Base-by-base conservation (phyloP, 345 rosid genomes). In the Rhizophora apiculata region DNA sequence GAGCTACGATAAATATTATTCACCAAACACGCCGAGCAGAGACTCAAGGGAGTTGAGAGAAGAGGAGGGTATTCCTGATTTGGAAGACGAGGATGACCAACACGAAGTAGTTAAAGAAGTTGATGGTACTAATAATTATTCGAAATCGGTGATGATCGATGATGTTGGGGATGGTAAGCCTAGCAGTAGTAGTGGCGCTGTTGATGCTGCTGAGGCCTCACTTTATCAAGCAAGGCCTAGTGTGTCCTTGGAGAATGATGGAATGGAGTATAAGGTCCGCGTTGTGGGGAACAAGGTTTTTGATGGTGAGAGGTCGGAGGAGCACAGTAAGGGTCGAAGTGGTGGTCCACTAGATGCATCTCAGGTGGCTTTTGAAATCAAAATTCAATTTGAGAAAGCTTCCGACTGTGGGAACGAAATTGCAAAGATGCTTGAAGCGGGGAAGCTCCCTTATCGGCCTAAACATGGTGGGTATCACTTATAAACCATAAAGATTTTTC, bases 51-150 rank as follows among this genome's bases (percentile, higher is more conserved):
- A 92, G 56, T 62, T 89, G 56, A 84, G 99, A 64, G 96, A 96
- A 46, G 95, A 84, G 75, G 99, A 96, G 68, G 98, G 97, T 57
- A 92, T 96, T 6, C 99, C 99, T 65, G 99, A 96, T 66, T 81
- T 96, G 79, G 99, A 96, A 79, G 93, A 92, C 9, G 98, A 87
- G 62, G 86, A 86, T 67, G 79, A 64, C 13, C 86, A 77, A 9
- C 82, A 80, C 46, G 96, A 90, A 78, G 87, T 82, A 36, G 95
- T 92, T 43, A 92, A 89, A 74, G 75, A 92, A 77, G 92, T 92
- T 26, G 11, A 24, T 48, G 49, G 53, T 37, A 32, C 52, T 60
- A 36, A 51, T 49, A 68, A 80, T 43, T 73, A 79, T 43, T 69
- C 76, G 20, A 80, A 76, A 60, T 68, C 87, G 20, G 82, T 68